Evolutionary conservation across 2,329 filamentous ascomycete species (phyloP), one percentile per base, ranked within the genome.

Genomic region (Aspergillus quadricinctus): DNA sequence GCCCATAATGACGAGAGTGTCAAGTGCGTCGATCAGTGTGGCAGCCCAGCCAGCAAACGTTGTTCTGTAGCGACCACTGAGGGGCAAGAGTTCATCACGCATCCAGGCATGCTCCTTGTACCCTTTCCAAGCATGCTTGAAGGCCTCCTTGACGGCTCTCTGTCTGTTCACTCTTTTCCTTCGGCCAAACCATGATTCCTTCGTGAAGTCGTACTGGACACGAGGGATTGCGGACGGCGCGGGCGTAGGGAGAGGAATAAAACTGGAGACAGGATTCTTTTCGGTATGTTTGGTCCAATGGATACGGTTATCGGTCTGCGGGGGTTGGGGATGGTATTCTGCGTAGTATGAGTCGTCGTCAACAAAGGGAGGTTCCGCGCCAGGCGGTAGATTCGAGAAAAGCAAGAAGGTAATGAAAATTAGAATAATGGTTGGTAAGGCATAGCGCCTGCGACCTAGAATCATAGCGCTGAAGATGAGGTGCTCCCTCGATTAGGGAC

Each of bases 1-100:
- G 8, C 84, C 90, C 82, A 93, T 91, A 64, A 96, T 92, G 84
- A 90, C 90, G 1, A 96, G 78, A 0, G 90, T 91, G 69, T 96
- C 91, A 41, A 93, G 77, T 1, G 84, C 81, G 76, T 96, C 92
- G 3, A 96, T 89, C 57, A 96, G 72, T 0, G 92, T 95, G 19
- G 92, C 92, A 37, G 89, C 89, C 92, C 92, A 96, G 51, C 89
- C 90, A 65, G 90, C 93, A 73, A 97, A 97, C 0, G 91, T 88
- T 66, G 96, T 89, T n/a, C 84, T 83, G 61, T 80, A 84, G 14
- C 77, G 77, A 43, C 86, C 87, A 54, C 84, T 84, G 5, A 92
- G 78, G 1, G 94, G 94, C 23, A 77, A 82, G 14, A 97, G 77
- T 76, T 97, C 94, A 69, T 99, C 94, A 63, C 92, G 89, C 64